phyloP scores from a whole-genome alignment of 2,329 filamentous ascomycete species.

The Ophiocordyceps camponoti-leonardi region DNA sequence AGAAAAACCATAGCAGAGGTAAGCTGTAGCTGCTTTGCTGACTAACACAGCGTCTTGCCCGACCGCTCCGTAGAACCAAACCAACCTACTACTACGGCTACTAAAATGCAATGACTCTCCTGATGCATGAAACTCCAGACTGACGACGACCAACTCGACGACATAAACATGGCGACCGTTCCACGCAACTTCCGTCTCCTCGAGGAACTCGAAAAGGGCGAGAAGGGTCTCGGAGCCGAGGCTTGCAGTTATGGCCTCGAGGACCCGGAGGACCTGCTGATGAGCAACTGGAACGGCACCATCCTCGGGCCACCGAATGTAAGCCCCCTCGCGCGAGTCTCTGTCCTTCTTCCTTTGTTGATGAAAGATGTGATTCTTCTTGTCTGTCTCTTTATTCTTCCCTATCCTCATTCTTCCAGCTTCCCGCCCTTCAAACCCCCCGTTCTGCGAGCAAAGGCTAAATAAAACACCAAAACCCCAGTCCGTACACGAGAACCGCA shows the following conservation, averaged over 20 bases:
- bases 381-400: background rate
- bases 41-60: too few relatives aligned
- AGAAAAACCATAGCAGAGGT: too few relatives aligned
- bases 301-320: constrained; percentile 95
- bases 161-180: constrained; percentile 38
- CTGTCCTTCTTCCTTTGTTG: too few relatives aligned
- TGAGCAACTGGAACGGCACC: constrained; percentile 98
- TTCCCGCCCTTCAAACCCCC: background rate
- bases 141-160: too few relatives aligned
- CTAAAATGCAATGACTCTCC: too few relatives aligned
- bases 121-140: too few relatives aligned
- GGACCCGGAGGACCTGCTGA: constrained; percentile 83
- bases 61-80: too few relatives aligned
- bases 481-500: constrained; percentile 96
- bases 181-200: constrained; percentile 92
- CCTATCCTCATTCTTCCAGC: background rate
- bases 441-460: background rate
- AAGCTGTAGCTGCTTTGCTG: too few relatives aligned
- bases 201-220: constrained; percentile 96
- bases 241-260: constrained; percentile 94
- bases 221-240: constrained; percentile 92
- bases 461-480: constrained; percentile 18
- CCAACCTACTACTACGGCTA: too few relatives aligned
- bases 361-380: background rate
- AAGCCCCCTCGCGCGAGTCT: constrained; percentile 16